Evolutionary conservation across 139 green algal species (phyloP).

Genomic region (Micractinium conductrix): DNA sequence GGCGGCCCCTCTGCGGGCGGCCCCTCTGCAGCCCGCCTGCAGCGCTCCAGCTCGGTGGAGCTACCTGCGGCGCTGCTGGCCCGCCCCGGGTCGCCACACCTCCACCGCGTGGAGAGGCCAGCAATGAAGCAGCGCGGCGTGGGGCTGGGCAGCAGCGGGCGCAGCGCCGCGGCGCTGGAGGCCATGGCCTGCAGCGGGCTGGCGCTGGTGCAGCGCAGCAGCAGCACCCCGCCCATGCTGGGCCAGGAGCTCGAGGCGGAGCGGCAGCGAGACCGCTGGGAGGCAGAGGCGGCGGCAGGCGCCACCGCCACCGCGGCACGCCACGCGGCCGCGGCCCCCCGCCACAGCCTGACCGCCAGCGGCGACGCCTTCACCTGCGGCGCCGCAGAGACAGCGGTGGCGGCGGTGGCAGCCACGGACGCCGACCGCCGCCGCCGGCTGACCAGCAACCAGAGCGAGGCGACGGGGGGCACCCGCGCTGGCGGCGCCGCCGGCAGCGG

Average conservation of each 20-base stretch:
- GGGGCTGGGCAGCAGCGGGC: not conserved
- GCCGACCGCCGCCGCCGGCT: conserved; percentile 4
- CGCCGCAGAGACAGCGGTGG: not conserved
- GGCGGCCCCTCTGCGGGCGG: not conserved
- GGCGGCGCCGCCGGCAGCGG: not conserved
- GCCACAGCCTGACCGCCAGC: not conserved
- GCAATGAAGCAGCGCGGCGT: not conserved
- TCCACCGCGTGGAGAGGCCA: not conserved
- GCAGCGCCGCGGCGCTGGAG: not conserved
- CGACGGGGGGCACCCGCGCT: not conserved
- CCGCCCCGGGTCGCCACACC: conserved; percentile 1
- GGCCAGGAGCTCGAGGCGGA: not conserved
- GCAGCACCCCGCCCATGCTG: conserved; percentile 20
- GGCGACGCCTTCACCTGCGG: not conserved
- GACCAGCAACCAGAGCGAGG: conserved; percentile 36
- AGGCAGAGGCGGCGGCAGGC: not conserved
- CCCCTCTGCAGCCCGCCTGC: not conserved
- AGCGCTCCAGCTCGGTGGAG: not conserved
- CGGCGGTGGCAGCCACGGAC: not conserved
- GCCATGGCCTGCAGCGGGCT: not conserved
- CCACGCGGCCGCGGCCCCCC: not conserved
- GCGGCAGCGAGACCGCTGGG: not conserved
- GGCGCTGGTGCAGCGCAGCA: not conserved
- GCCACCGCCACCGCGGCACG: not conserved
- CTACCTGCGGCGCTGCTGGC: not conserved